Percentiles rank a stretch among this genome's conserved stretches.
Conservation (phyloP, 805 yeast species). For the Yarrowia bubula region DNA sequence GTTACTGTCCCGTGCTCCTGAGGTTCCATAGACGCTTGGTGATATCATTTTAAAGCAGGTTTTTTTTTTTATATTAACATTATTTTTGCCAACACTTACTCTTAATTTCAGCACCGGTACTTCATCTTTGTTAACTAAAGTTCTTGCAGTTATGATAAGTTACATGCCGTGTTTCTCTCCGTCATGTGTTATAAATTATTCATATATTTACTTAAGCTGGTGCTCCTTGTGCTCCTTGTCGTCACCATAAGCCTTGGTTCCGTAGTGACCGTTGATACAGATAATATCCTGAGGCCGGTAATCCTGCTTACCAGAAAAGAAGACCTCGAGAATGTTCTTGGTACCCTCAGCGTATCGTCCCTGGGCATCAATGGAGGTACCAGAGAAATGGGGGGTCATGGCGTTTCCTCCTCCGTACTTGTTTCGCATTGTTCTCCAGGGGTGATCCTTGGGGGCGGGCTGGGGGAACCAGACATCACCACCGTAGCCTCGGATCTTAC, state of each 20-base stretch:
- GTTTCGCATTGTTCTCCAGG: constrained; percentile 62
- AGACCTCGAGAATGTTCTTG: constrained; percentile 59
- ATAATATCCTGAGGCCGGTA: constrained; percentile 76
- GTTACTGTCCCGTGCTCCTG: too few relatives aligned
- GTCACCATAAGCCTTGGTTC: constrained; percentile 67
- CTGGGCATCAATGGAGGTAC: constrained; percentile 28
- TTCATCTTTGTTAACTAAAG: too few relatives aligned
- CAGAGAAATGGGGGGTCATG: not conserved
- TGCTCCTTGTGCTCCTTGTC: constrained; percentile 26
- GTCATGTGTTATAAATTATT: too few relatives aligned
- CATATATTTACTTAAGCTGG: not conserved
- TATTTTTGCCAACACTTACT: too few relatives aligned
- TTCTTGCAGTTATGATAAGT: too few relatives aligned
- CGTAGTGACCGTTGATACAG: constrained; percentile 67
- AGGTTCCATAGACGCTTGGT: too few relatives aligned
- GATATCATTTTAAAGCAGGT: too few relatives aligned
- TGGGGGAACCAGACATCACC: constrained; percentile 72
- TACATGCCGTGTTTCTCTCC: too few relatives aligned
- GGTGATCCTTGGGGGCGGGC: constrained; percentile 74
- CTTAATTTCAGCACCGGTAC: too few relatives aligned
- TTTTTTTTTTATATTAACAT: too few relatives aligned
- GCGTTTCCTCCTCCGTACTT: not conserved
- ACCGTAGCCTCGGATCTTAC: constrained; percentile 53
- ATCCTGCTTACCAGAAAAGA: constrained; percentile 59
- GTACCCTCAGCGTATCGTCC: constrained; percentile 69